These are phyloP conservation scores for Lasiodiplodia theobromae DNA, from an alignment of 2,329 filamentous ascomycete species.

Conservation along the genomic window DNA sequence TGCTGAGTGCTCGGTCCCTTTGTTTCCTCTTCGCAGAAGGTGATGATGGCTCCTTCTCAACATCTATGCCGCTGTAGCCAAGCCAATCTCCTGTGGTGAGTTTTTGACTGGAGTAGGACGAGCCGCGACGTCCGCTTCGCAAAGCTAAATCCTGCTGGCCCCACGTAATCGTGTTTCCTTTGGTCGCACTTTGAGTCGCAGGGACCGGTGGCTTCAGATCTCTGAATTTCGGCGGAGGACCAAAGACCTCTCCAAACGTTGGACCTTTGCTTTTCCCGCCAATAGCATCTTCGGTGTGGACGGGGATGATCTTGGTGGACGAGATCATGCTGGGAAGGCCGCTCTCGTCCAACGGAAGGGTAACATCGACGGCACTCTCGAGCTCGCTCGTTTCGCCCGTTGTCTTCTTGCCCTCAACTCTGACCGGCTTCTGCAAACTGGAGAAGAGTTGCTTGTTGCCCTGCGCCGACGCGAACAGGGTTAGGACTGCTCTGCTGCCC, in stretches of 20 bases:
- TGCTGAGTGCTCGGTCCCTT: constrained; percentile 74
- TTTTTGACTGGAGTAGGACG: constrained; percentile 71
- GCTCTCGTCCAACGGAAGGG: constrained; percentile 65
- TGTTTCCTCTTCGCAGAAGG: constrained; percentile 72
- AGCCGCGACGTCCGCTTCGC: constrained; percentile 50
- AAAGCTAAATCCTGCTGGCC: constrained; percentile 61
- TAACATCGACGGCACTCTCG: constrained; percentile 52
- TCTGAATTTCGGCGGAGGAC: constrained; percentile 69
- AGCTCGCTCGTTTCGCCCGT: constrained; percentile 45
- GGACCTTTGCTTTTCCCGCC: constrained; percentile 62
- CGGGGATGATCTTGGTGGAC: constrained; percentile 69
- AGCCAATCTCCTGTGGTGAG: constrained; percentile 73
- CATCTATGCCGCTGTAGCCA: constrained; percentile 58
- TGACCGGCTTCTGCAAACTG: constrained; percentile 70
- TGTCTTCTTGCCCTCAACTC: constrained; percentile 44
- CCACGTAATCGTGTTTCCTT: constrained; percentile 59
- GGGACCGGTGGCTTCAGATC: constrained; percentile 75
- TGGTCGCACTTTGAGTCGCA: constrained; percentile 72
- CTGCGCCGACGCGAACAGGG: constrained; percentile 76
- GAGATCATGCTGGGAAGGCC: constrained; percentile 78
- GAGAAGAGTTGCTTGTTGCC: constrained; percentile 77
- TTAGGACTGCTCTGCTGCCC: constrained; percentile 69
- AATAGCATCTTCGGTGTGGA: constrained; percentile 48
- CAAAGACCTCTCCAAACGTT: constrained; percentile 77
- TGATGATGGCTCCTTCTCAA: constrained; percentile 56